Conservation (phyloP, 352 stramenopile species). For the Pythium aristosporum region DNA sequence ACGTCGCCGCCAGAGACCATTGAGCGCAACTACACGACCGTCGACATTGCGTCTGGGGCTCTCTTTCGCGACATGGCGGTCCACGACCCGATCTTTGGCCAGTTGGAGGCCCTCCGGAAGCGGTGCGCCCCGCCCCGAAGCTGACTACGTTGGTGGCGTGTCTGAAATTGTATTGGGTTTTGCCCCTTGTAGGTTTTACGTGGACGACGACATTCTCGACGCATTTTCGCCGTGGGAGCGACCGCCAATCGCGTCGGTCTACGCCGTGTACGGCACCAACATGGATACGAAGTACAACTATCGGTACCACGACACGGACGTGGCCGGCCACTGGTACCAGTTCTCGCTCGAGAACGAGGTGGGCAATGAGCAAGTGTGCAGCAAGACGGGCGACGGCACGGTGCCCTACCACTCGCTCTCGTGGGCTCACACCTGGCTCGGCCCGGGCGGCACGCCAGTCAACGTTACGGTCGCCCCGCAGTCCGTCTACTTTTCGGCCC, state of each 20-base stretch:
- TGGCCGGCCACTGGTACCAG: constrained; percentile 59
- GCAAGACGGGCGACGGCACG: constrained; percentile 73
- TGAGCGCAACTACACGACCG: constrained; percentile 59
- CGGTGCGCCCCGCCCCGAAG: constrained; percentile 22
- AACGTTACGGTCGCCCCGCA: constrained; percentile 74
- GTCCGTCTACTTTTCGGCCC: constrained; percentile 66
- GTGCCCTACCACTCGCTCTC: constrained; percentile 81
- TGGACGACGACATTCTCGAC: constrained; percentile 63
- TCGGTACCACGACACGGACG: constrained; percentile 59
- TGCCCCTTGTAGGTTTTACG: constrained; percentile 48
- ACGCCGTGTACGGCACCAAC: constrained; percentile 78
- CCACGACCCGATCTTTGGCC: constrained; percentile 61
- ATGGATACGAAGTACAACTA: constrained; percentile 73
- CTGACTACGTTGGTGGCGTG: background rate
- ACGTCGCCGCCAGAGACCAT: constrained; percentile 1
- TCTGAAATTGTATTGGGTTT: background rate
- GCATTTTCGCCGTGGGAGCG: constrained; percentile 57
- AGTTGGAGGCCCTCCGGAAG: constrained; percentile 55
- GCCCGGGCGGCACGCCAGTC: constrained; percentile 37
- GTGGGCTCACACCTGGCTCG: constrained; percentile 77
- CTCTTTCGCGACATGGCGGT: constrained; percentile 71
- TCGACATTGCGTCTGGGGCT: constrained; percentile 61
- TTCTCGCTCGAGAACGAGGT: constrained; percentile 53
- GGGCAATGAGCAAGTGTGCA: constrained; percentile 46
- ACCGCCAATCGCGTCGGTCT: constrained; percentile 71